Conservation (phyloP, 2,329 filamentous ascomycete species). For the Botrytis porri region DNA sequence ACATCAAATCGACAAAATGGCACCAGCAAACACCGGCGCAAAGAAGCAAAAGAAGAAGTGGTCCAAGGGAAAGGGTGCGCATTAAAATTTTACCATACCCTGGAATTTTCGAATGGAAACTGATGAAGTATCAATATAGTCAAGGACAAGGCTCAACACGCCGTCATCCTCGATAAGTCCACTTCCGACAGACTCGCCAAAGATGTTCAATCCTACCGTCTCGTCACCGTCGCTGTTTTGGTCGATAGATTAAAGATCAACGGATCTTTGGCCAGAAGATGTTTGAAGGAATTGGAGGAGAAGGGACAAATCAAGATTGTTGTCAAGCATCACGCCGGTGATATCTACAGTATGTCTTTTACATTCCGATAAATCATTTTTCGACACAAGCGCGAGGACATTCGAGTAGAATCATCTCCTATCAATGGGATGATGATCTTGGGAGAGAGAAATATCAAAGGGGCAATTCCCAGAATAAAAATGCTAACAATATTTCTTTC, state of each 20-base stretch:
- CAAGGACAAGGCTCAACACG: constrained; percentile 99
- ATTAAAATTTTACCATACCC: background rate
- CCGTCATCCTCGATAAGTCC: constrained; percentile 97
- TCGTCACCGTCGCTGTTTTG: constrained; percentile 96
- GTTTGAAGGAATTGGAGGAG: constrained; percentile 91
- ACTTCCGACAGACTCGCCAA: constrained; percentile 99
- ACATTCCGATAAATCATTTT: background rate
- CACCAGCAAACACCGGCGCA: constrained; percentile 60
- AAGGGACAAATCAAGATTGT: constrained; percentile 98
- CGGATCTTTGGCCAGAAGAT: constrained; percentile 89
- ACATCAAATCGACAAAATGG: constrained; percentile 30
- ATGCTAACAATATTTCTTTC: constrained; percentile 9
- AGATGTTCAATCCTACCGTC: constrained; percentile 99
- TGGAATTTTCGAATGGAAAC: constrained; percentile 4
- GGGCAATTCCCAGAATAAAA: background rate
- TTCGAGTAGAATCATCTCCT: background rate
- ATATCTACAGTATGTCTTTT: constrained; percentile 82
- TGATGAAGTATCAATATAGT: constrained; percentile 54
- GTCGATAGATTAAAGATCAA: constrained; percentile 99
- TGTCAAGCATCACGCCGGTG: constrained; percentile 93
- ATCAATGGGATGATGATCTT: too few species aligned
- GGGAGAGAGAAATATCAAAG: background rate
- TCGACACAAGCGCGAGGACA: background rate
- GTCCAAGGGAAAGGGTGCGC: constrained; percentile 55
- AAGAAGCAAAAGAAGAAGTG: constrained; percentile 81